Base-by-base conservation (phyloP, 2,329 filamentous ascomycete genomes). In the Fusarium clavum region DNA sequence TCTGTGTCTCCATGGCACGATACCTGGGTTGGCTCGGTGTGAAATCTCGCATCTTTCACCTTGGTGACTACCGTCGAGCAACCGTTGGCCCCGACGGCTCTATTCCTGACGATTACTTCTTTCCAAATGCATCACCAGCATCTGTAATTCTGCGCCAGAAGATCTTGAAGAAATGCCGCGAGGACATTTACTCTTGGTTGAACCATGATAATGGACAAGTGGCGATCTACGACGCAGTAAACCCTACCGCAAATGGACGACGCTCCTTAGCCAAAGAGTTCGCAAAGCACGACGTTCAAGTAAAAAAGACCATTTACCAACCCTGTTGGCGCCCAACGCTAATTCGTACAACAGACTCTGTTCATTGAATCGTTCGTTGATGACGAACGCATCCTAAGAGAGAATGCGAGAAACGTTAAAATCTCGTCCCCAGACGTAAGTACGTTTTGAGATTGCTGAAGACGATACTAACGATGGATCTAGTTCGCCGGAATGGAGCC, bases 191-290 rank as follows among this genome's bases (percentile, higher is more conserved):
- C 77, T 91, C 92, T 58, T 99, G 97, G 85, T 84, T 99, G 46
- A 97, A 98, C 76, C 92, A 98, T 73, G 96, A 98, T 77, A 98
- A 98, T 75, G 96, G 96, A 14, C 96, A 99, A 78, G 95, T 99
- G 58, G 96, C 96, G 59, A 98, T 99, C 64, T 99, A 98, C 79
- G 96, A 99, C 81, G 96, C 97, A 29, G 97, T 99, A 20, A 99
- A 99, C 76, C 94, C 95, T 7, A 91, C 96, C 22, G 90, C 93
- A 22, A 90, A 88, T 61, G 94, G 94, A 18, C 90, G 96, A 48
- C 89, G 91, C 59, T 92, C 94, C 13, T 84, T 99, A 20, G 94
- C 94, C 8, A 97, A 97, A 81, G 96, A 99, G 77, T 97, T 99
- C 78, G 91, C 93, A n/a, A 98, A 98, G 82, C 94, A 98, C 78